phyloP scores from a whole-genome alignment of 2,329 filamentous ascomycete genomes.

The Colletotrichum viniferum region DNA sequence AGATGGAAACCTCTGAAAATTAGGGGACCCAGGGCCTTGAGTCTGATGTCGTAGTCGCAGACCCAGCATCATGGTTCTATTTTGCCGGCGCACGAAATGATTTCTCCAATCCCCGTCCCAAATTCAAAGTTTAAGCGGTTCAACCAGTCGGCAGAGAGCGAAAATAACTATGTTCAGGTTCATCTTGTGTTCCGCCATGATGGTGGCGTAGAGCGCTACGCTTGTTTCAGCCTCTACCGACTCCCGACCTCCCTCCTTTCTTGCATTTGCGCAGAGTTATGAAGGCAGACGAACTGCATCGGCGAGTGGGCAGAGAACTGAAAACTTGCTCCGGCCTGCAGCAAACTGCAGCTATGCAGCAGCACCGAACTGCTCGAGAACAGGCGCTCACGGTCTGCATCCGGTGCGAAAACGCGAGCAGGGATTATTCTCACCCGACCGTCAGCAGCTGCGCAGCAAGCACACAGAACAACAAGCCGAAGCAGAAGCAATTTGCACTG shows the following conservation, averaged over 20 bases:
- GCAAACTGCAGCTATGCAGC: not conserved
- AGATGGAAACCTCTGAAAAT: not conserved
- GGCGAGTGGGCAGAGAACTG: not conserved
- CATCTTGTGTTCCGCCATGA: conserved; percentile 2
- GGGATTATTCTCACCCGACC: not conserved
- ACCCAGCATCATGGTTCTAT: conserved; percentile 13
- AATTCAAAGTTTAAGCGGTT: not conserved
- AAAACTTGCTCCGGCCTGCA: not conserved
- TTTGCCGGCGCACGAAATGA: not conserved
- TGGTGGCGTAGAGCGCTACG: conserved; percentile 1
- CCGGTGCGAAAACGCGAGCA: not conserved
- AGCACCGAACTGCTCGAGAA: not conserved
- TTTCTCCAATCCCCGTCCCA: not conserved
- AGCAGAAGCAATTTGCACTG: not conserved
- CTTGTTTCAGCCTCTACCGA: conserved; percentile 9
- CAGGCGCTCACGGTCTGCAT: not conserved
- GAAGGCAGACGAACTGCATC: not conserved
- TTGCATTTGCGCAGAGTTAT: not conserved
- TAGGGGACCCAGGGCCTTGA: not conserved
- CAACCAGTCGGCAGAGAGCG: not conserved
- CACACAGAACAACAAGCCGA: not conserved
- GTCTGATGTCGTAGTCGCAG: not conserved
- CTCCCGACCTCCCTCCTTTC: not conserved
- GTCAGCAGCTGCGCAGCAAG: not conserved
- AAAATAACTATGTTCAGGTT: not conserved